phyloP scores from a whole-genome alignment of 768 basidiomycete genomes.

The Phylloporus arenicola region DNA sequence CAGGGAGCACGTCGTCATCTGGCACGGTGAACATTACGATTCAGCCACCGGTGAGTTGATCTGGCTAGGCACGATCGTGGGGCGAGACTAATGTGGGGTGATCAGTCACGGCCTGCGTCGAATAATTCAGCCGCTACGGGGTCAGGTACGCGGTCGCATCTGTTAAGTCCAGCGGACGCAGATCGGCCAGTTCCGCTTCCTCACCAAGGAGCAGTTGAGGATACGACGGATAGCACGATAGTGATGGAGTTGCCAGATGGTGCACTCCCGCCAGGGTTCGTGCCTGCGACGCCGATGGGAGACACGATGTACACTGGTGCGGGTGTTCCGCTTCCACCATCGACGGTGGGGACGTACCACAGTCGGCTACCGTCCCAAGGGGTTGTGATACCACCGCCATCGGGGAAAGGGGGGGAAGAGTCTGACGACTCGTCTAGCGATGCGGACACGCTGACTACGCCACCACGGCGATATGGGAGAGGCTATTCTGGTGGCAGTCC shows the following conservation, averaged over 20 bases:
- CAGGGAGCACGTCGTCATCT: slow-evolving; percentile 25
- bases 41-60: slow-evolving; percentile 27
- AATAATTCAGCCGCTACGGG: slow-evolving; percentile 26
- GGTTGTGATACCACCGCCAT: slow-evolving; percentile 28
- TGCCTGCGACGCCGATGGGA: slow-evolving; percentile 20
- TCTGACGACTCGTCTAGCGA: slow-evolving; percentile 31
- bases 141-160: slow-evolving; percentile 22
- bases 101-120: slow-evolving; percentile 38
- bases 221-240: slow-evolving; percentile 9
- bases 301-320: slow-evolving; percentile 22
- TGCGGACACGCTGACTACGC: slow-evolving; percentile 33
- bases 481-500: background rate
- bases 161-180: slow-evolving; percentile 39
- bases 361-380: slow-evolving; percentile 18
- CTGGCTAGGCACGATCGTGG: background rate
- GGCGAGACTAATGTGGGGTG: slow-evolving; percentile 6
- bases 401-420: slow-evolving; percentile 15
- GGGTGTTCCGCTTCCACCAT: slow-evolving; percentile 30
- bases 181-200: slow-evolving; percentile 34
- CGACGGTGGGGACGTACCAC: slow-evolving; percentile 23
- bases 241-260: slow-evolving; percentile 25
- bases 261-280: slow-evolving; percentile 35
- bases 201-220: slow-evolving; percentile 2
- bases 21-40: slow-evolving; percentile 30
- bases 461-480: slow-evolving; percentile 17